A percentile compares a stretch with the other conserved stretches of the same genome.
phyloP scores from a whole-genome alignment of 2,329 filamentous ascomycete species.

The Nigrospora osmanthi region DNA sequence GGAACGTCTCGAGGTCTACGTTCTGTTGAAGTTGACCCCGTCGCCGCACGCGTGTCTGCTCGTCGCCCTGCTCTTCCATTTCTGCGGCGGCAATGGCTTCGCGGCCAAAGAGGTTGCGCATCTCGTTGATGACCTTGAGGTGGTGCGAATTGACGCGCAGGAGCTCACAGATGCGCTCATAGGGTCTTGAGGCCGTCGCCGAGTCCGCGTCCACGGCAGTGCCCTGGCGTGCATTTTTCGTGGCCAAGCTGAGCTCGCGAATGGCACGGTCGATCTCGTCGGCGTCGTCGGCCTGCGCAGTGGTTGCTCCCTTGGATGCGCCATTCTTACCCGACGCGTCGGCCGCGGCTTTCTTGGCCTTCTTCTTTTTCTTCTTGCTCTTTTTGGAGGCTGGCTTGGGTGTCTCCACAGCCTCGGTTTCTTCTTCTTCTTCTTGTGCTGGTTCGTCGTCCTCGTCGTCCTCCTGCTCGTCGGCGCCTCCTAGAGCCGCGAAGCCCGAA shows the following conservation, averaged over 20 bases:
- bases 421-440: slow-evolving; percentile 13
- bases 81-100: slow-evolving; percentile 48
- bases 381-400: slow-evolving; percentile 22
- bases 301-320: slow-evolving; percentile 3
- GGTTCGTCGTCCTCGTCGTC: slow-evolving; percentile 24
- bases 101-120: slow-evolving; percentile 57
- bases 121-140: slow-evolving; percentile 84
- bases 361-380: slow-evolving; percentile 30
- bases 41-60: slow-evolving; percentile 26
- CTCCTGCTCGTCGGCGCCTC: slow-evolving; percentile 31
- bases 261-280: slow-evolving; percentile 52
- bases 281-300: slow-evolving; percentile 15
- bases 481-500: slow-evolving; percentile 41
- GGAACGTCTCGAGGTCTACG: slow-evolving; percentile 49
- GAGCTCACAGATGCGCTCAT: slow-evolving; percentile 29
- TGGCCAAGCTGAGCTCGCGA: slow-evolving; percentile 17
- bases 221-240: slow-evolving; percentile 6
- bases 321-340: slow-evolving; percentile 5
- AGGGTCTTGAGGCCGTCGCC: slow-evolving; percentile 9
- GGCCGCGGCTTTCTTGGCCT: slow-evolving; percentile 19
- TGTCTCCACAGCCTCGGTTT: slow-evolving; percentile 10
- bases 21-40: slow-evolving; percentile 32
- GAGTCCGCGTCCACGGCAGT: background rate
- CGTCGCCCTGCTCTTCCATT: slow-evolving; percentile 36
- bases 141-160: slow-evolving; percentile 55